phyloP scores from a whole-genome alignment of 192 early-diverging fungal species.

The Coemansia sp. region DNA sequence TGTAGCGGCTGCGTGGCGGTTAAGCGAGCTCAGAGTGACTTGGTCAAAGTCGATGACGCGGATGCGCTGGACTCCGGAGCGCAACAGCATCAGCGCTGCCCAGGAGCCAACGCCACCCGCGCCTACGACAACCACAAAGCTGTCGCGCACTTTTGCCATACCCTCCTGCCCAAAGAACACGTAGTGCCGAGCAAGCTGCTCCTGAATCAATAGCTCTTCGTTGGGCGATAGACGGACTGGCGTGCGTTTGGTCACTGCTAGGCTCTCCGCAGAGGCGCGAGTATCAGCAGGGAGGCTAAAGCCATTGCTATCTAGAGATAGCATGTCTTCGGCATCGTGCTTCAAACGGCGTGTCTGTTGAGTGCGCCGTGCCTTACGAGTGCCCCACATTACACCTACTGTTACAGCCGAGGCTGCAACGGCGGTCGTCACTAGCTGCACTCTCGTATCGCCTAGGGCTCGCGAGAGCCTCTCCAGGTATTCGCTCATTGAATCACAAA shows the following conservation, averaged over 20 bases:
- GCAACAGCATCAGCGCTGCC: slow-evolving; percentile 87
- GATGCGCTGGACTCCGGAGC: slow-evolving; percentile 82
- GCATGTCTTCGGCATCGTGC: slow-evolving; percentile 50
- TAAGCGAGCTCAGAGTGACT: slow-evolving; percentile 89
- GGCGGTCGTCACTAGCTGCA: slow-evolving; percentile 57
- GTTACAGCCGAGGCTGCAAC: slow-evolving; percentile 66
- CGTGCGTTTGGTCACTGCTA: slow-evolving; percentile 40
- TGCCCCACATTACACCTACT: slow-evolving; percentile 57
- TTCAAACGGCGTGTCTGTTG: slow-evolving; percentile 56
- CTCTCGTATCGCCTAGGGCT: slow-evolving; percentile 26
- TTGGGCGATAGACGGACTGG: slow-evolving; percentile 36
- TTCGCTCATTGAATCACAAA: slow-evolving; percentile 9
- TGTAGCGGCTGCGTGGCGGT: slow-evolving; percentile 91
- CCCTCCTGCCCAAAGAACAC: slow-evolving; percentile 87
- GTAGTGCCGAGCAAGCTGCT: slow-evolving; percentile 84
- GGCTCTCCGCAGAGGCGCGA: background rate
- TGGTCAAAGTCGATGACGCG: slow-evolving; percentile 98
- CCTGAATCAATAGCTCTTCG: slow-evolving; percentile 71
- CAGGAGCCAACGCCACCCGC: slow-evolving; percentile 92
- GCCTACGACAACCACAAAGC: slow-evolving; percentile 94
- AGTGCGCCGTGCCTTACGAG: slow-evolving; percentile 53
- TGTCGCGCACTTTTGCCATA: slow-evolving; percentile 63
- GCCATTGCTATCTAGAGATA: slow-evolving; percentile 12
- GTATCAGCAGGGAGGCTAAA: background rate
- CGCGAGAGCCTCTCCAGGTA: slow-evolving; percentile 37